Evolutionary conservation across 495 filamentous ascomycete genomes (phyloP).

Genomic region (Sporormia fimetaria): DNA sequence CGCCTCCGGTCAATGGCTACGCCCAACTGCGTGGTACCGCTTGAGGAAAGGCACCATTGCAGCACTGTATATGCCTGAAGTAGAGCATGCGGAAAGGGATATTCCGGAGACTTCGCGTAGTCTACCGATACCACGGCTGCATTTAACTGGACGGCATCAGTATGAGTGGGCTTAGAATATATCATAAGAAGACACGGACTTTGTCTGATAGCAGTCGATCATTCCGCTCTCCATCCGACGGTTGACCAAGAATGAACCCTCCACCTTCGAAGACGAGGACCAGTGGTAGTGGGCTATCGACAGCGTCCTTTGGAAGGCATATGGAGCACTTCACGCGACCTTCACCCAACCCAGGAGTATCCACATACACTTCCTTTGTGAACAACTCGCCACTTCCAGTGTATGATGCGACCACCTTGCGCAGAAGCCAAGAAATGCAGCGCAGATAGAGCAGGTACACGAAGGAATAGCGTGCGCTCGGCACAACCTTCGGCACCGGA

Average conservation of each 20-base stretch:
- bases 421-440: too few species aligned
- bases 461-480: too few species aligned
- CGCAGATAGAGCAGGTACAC: too few species aligned
- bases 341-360: too few species aligned
- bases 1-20: not conserved
- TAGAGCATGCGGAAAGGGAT: constrained; percentile 1
- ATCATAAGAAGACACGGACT: not conserved
- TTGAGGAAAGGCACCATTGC: not conserved
- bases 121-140: constrained; percentile 1
- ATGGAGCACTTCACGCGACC: too few species aligned
- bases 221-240: not conserved
- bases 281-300: too few species aligned
- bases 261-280: constrained; percentile 1
- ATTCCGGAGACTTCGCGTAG: constrained; percentile 1
- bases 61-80: not conserved
- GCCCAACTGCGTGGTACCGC: not conserved
- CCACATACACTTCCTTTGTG: too few species aligned
- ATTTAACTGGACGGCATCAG: not conserved
- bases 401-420: too few species aligned
- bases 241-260: constrained; percentile 1
- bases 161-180: constrained; percentile 1
- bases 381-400: too few species aligned
- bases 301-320: too few species aligned
- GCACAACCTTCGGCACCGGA: too few species aligned
- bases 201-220: not conserved